Conservation (phyloP, 2,329 filamentous ascomycete genomes). For the Botrytis pseudocinerea region DNA sequence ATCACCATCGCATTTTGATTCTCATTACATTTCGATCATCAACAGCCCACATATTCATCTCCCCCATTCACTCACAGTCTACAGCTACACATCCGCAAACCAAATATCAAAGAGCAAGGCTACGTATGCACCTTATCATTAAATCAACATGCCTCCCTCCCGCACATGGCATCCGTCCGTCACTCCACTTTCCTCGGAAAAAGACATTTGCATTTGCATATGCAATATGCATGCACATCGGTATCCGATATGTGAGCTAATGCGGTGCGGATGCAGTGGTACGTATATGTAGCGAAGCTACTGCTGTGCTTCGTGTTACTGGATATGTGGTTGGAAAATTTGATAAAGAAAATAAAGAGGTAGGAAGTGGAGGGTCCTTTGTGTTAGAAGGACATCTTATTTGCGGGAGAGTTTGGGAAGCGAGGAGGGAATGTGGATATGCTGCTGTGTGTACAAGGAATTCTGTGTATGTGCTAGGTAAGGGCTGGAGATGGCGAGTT, state of each 20-base stretch:
- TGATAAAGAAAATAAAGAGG: not conserved
- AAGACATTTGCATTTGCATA: not conserved
- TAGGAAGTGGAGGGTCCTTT: not conserved
- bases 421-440: not conserved
- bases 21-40: not conserved
- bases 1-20: not conserved
- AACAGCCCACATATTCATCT: not conserved
- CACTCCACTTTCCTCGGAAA: not conserved
- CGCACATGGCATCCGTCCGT: conserved; percentile 13
- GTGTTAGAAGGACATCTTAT: not conserved
- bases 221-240: not conserved
- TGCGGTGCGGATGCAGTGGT: too few species aligned
- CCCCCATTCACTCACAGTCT: not conserved
- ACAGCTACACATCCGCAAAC: not conserved
- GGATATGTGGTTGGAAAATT: not conserved
- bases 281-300: not conserved
- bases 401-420: not conserved
- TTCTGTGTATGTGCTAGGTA: not conserved
- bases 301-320: not conserved
- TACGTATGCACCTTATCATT: not conserved
- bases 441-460: not conserved
- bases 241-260: not conserved
- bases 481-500: not conserved
- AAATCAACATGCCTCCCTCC: not conserved
- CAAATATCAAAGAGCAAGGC: not conserved